Base-by-base conservation (phyloP, 345 rosid genomes). In the Cardamine resedifolia region DNA sequence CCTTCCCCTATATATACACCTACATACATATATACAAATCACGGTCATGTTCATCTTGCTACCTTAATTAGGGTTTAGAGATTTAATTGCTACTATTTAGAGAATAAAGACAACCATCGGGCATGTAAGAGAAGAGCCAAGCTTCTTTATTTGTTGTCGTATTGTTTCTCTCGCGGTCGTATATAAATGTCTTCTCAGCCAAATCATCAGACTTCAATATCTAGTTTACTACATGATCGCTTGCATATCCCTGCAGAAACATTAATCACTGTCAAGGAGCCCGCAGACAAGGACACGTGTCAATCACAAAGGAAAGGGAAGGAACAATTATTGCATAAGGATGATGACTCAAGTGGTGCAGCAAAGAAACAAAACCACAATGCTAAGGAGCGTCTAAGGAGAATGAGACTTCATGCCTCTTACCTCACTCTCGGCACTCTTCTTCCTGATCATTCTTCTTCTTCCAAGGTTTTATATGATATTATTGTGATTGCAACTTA, bases 401-500 rank as follows among this genome's bases (percentile, higher is more conserved):
- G 80, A 68, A 30, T 77, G 72, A 70, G 39, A 64, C 80, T 77
- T 70, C 80, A 70, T 64, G 76, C 80, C 38, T 70, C 72, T 39
- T 77, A 77, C 16, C 76, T 77, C 31, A 70, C 80, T 48, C 76
- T 77, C 6, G 80, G 80, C 60, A 77, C 80, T 58, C 80, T 77
- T 57, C 76, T 77, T 48, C 76, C 80, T 70, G 72, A 77, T 64
- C 58, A 16, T 47, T 27, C 75, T 50, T 49, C 71, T 64, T 70
- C 80, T 44, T 77, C 76, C 30, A 77, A 77, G 80, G 76, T 73
- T 57, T 18, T 16, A 24, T 1, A 6, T 70, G 6, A 18, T 39
- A 5, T 38, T 38, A 6, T 5, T 58, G 7, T 58, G 30, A 38
- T 26, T 59, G 2, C 10, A 49, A 16, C 5, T 33, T 21, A 33